A percentile compares a stretch with the other conserved stretches of the same genome.
Conservation (phyloP, 192 early-diverging fungal genomes). For the Lunasporangiospora selenospora region DNA sequence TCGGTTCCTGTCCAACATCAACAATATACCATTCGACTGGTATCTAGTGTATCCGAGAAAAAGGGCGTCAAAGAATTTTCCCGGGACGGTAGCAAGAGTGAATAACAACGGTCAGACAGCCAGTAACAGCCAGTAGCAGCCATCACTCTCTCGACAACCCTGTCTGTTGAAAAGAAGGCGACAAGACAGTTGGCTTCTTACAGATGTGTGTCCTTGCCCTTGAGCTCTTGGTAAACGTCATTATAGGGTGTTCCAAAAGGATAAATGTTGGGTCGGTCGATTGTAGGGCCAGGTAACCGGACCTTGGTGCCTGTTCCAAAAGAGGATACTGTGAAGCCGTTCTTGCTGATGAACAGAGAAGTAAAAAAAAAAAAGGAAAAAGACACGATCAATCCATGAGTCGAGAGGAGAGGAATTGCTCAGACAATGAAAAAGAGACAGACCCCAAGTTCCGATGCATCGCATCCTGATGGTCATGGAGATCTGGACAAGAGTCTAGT, state of each 20-base stretch:
- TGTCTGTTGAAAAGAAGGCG: neutral
- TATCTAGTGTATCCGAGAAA: too few relatives aligned
- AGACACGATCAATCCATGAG: too few relatives aligned
- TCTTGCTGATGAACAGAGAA: slow-evolving; percentile 46
- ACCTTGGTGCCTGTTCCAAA: slow-evolving; percentile 94
- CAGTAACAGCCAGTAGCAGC: too few relatives aligned
- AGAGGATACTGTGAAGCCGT: slow-evolving; percentile 84
- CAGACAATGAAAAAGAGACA: neutral
- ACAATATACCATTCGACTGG: slow-evolving; percentile 84
- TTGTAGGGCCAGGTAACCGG: slow-evolving; percentile 86
- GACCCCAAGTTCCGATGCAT: too few relatives aligned
- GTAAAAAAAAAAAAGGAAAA: too few relatives aligned
- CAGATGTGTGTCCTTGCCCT: slow-evolving; percentile 68
- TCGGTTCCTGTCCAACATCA: slow-evolving; percentile 96
- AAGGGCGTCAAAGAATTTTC: too few relatives aligned
- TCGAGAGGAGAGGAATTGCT: neutral
- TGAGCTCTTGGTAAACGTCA: slow-evolving; percentile 85
- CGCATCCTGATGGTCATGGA: too few relatives aligned
- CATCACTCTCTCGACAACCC: neutral
- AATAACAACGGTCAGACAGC: too few relatives aligned
- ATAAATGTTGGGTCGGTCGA: slow-evolving; percentile 91
- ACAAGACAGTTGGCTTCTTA: slow-evolving; percentile 42
- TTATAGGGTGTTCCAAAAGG: slow-evolving; percentile 93
- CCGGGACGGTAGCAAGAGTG: too few relatives aligned
- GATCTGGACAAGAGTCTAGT: too few relatives aligned